These are phyloP conservation scores for Jackrogersella multiformis DNA, from an alignment of 495 filamentous ascomycete species.

Conservation along the genomic window DNA sequence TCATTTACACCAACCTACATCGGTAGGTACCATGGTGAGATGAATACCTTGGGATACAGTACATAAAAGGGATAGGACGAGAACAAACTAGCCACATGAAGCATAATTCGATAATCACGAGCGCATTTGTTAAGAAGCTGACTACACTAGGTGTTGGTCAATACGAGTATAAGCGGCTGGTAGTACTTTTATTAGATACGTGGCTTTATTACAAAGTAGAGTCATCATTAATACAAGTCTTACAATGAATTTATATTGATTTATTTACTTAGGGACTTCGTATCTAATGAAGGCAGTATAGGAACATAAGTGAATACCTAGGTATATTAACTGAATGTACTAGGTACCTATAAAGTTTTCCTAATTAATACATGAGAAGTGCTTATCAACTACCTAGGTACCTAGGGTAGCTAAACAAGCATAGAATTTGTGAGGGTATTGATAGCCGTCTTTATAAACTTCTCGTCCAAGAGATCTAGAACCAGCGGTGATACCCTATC, in stretches of 20 bases:
- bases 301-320: neutral
- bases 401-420: no score
- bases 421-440: no score
- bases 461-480: slow-evolving; percentile 22
- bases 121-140: slow-evolving; percentile 3
- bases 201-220: slow-evolving; percentile 14
- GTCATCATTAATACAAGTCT: neutral
- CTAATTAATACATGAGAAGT: no score
- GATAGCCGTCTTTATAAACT: neutral
- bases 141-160: slow-evolving; percentile 1
- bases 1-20: no score
- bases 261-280: no score
- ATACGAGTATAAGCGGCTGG: slow-evolving; percentile 26
- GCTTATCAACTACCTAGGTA: no score
- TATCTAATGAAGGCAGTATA: neutral
- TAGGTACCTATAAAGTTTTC: no score
- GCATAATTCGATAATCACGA: neutral
- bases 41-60: neutral
- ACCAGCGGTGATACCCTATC: slow-evolving; percentile 16
- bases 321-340: neutral
- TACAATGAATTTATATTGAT: neutral
- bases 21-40: neutral
- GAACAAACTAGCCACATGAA: neutral
- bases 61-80: neutral
- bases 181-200: slow-evolving; percentile 8